Percentiles rank a stretch among this genome's conserved stretches.
phyloP scores from a whole-genome alignment of 2,329 filamentous ascomycete genomes.

The Penicillium brevicompactum region DNA sequence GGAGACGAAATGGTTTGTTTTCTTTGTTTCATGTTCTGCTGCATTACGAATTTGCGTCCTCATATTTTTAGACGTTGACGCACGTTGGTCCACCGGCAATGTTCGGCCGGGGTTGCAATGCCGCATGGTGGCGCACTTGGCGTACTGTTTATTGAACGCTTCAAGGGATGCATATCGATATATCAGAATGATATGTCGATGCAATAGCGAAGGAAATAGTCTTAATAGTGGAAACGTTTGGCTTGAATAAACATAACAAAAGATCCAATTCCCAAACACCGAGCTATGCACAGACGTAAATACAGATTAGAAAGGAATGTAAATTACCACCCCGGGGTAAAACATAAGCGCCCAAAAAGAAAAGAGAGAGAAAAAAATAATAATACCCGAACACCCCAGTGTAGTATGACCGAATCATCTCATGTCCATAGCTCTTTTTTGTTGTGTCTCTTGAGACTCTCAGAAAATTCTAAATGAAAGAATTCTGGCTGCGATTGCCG shows the following conservation, averaged over 20 bases:
- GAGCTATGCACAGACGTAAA: constrained; percentile 21
- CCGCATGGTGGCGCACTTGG: constrained; percentile 11
- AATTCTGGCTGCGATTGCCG: constrained; percentile 15
- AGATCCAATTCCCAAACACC: constrained; percentile 16
- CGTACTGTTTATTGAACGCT: background rate
- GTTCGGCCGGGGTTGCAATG: constrained; percentile 5
- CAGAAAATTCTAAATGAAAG: constrained; percentile 13
- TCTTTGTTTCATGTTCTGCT: constrained; percentile 4
- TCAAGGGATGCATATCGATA: constrained; percentile 6
- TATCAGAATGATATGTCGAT: constrained; percentile 7
- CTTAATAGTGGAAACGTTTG: background rate
- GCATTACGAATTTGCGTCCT: constrained; percentile 4
- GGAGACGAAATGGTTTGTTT: too few relatives aligned
- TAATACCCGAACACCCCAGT: constrained; percentile 3
- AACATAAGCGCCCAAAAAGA: background rate
- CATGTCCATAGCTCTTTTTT: background rate
- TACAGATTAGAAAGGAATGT: constrained; percentile 1
- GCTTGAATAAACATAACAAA: background rate
- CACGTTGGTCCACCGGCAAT: constrained; percentile 9
- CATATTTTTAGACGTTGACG: constrained; percentile 10
- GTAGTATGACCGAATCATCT: background rate
- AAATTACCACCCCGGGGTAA: background rate
- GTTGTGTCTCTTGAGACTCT: background rate
- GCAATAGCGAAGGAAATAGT: background rate
- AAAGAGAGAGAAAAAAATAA: background rate